Conservation (phyloP, 768 basidiomycete species). For the Suillus sp. region DNA sequence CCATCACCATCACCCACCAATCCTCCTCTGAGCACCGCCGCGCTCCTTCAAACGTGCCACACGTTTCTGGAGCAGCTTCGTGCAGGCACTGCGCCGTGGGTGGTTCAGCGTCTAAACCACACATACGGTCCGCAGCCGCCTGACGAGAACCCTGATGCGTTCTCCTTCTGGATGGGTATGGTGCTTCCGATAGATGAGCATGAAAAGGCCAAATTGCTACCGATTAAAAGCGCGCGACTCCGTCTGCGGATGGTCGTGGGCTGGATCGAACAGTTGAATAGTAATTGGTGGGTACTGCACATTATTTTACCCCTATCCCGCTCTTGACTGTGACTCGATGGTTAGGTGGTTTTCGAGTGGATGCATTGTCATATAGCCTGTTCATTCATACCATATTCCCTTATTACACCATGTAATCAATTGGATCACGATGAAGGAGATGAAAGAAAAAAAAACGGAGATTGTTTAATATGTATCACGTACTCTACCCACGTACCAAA, state of each 20-base stretch:
- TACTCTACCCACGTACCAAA: constrained; percentile 5
- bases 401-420: background rate
- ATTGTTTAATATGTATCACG: constrained; percentile 3
- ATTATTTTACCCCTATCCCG: constrained; percentile 18
- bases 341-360: constrained; percentile 78
- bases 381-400: background rate
- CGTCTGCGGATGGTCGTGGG: constrained; percentile 85
- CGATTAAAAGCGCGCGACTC: constrained; percentile 75
- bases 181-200: constrained; percentile 91
- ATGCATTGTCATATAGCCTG: constrained; percentile 53
- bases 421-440: background rate
- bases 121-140: constrained; percentile 77
- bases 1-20: constrained; percentile 15
- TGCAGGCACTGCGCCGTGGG: constrained; percentile 86
- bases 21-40: constrained; percentile 22
- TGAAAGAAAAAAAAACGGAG: background rate
- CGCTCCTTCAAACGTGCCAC: constrained; percentile 55
- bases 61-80: constrained; percentile 62
- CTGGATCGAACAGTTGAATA: constrained; percentile 86
- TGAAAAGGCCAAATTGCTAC: constrained; percentile 85
- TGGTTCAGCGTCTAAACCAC: constrained; percentile 81
- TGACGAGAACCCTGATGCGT: constrained; percentile 58
- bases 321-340: constrained; percentile 23
- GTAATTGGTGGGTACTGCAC: constrained; percentile 47
- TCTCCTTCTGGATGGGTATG: constrained; percentile 89